phyloP scores from a whole-genome alignment of 1,284 basidiomycete species.

The Tilletia indica region DNA sequence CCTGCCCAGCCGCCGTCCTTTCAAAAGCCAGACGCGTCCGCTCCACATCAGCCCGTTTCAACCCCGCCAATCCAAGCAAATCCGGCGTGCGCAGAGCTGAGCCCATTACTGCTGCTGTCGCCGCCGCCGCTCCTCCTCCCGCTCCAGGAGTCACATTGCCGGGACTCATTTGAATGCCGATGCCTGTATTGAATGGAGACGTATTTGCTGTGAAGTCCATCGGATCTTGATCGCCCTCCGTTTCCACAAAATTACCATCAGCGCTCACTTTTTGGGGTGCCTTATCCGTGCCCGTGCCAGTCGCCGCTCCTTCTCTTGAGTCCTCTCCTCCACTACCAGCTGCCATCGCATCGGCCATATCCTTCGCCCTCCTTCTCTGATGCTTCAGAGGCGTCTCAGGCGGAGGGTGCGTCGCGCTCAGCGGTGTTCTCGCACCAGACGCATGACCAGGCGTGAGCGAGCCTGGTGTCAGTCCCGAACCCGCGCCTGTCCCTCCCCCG shows the following conservation, averaged over 20 bases:
- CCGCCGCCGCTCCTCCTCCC: neutral
- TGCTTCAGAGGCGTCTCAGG: constrained; percentile 47
- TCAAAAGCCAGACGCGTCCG: neutral
- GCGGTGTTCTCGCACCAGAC: constrained; percentile 34
- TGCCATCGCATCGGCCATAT: neutral
- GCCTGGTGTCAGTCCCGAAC: constrained; percentile 5
- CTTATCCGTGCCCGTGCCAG: too few relatives aligned
- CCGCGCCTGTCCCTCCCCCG: neutral
- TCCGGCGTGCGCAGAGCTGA: neutral
- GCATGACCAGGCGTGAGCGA: constrained; percentile 2
- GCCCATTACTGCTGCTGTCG: neutral
- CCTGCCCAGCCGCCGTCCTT: constrained; percentile 1
- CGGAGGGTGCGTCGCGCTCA: constrained; percentile 42
- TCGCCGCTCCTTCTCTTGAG: too few relatives aligned
- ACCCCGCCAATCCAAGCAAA: neutral
- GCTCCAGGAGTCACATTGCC: neutral
- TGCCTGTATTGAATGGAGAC: neutral
- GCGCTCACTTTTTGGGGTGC: too few relatives aligned
- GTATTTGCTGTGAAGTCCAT: neutral
- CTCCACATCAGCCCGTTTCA: neutral
- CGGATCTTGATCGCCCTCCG: neutral
- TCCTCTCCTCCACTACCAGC: neutral
- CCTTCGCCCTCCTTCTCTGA: constrained; percentile 12
- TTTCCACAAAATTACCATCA: neutral
- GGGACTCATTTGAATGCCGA: neutral